Evolutionary conservation across 106 monocot species (phyloP).

Genomic region (Acanthochlamys bracteata): DNA sequence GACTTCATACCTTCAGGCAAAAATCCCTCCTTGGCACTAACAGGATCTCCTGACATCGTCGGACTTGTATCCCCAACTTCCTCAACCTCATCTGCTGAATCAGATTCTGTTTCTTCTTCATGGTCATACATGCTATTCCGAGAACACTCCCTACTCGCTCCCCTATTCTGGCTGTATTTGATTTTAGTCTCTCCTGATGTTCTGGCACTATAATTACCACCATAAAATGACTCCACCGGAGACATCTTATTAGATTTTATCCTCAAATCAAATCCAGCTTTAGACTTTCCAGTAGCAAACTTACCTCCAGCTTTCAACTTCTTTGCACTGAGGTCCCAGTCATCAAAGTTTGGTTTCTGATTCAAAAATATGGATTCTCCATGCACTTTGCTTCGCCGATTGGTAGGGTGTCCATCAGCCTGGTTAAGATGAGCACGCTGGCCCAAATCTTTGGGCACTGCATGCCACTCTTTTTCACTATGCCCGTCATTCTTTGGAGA

Average conservation of each 20-base stretch:
- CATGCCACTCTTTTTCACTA: slow-evolving; percentile 21
- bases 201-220: slow-evolving; percentile 16
- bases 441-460: slow-evolving; percentile 5
- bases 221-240: slow-evolving; percentile 5
- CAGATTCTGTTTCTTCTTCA: slow-evolving; percentile 71
- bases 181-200: slow-evolving; percentile 16
- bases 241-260: slow-evolving; percentile 16
- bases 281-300: slow-evolving; percentile 1
- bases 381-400: neutral
- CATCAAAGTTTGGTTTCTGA: slow-evolving; percentile 8
- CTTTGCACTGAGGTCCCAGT: slow-evolving; percentile 22
- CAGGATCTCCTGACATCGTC: slow-evolving; percentile 14
- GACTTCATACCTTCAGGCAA: slow-evolving; percentile 15
- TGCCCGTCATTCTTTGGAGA: slow-evolving; percentile 27
- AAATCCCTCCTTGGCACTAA: slow-evolving; percentile 1
- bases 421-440: slow-evolving; percentile 16
- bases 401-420: slow-evolving; percentile 5
- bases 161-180: slow-evolving; percentile 16
- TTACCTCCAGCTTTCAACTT: slow-evolving; percentile 17
- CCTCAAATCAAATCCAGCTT: slow-evolving; percentile 7
- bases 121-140: slow-evolving; percentile 12
- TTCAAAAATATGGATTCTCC: slow-evolving; percentile 8
- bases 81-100: slow-evolving; percentile 52
- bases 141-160: slow-evolving; percentile 2
- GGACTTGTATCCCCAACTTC: slow-evolving; percentile 16